Evolutionary conservation across 768 basidiomycete genomes (phyloP), one percentile per base, ranked within the genome.

Genomic region (Serendipita sp.): DNA sequence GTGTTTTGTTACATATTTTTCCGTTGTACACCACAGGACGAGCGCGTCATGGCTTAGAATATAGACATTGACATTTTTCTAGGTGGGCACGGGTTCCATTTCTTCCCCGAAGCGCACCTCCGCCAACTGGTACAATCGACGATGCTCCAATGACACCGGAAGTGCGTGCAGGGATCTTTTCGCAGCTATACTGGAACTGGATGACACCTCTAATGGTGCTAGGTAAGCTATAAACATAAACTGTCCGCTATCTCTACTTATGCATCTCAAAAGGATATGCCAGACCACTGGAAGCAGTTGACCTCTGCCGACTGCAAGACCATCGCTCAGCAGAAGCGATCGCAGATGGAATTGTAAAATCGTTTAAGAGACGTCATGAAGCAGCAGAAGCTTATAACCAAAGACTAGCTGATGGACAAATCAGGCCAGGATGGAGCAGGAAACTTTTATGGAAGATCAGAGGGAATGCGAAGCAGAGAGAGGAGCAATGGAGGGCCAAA

Each of bases 241-340:
- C 45, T 35, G 11, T 24, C 34, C 7, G 35, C 38, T 30, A 62
- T 2, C 54, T 56, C 11, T 32, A 13, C 15, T 13, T 16, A 13
- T 71, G 72, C 3, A 65, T 37, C 16, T 76, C 92, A 24, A 24
- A 24, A 24, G 24, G 24, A 10, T 92, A 91, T 70, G 79, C 83
- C 5, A 81, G 92, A 5, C 88, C 92, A 0, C 78, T 95, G 2
- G 86, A 92, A 70, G 83, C 85, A 0, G 74, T 86, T 0, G 92
- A 94, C 73, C 77, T 94, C 2, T 93, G 86, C 78, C 87, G 83
- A 73, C 81, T 93, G 30, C 83, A 83, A 65, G 80, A 84, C 44
- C 72, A 80, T 24, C 81, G 84, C 30, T 77, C 81, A 1, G 80
- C 91, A 11, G 15, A 54, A 1, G 70, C 75, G 15, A 81, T 92